A percentile compares a stretch with the other conserved stretches of the same genome.
These are phyloP conservation scores for Sordariomycetes sp. DNA, from an alignment of 2,329 filamentous ascomycete species.

Conservation along the genomic window DNA sequence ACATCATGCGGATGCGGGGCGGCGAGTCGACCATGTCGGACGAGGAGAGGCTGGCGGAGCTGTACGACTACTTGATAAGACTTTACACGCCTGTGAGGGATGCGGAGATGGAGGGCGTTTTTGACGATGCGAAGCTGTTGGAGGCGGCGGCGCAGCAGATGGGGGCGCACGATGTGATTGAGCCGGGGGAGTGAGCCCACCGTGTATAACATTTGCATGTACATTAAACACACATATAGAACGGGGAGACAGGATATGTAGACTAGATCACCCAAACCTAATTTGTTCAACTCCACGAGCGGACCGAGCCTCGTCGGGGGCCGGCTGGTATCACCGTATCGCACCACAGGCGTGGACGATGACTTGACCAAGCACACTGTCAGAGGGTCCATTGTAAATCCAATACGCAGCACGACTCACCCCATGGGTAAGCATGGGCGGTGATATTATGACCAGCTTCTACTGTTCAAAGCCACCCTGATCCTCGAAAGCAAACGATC, in stretches of 20 bases:
- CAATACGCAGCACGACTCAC: too few species aligned
- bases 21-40: conserved; percentile 2
- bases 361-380: background rate
- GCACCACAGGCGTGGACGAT: too few species aligned
- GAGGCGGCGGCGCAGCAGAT: conserved; percentile 27
- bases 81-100: conserved; percentile 21
- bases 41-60: conserved; percentile 22
- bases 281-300: background rate
- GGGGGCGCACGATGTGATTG: conserved; percentile 24
- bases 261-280: background rate
- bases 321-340: too few species aligned
- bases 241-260: background rate
- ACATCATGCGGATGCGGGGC: conserved; percentile 16
- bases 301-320: too few species aligned
- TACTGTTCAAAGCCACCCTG: background rate
- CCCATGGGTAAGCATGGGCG: too few species aligned
- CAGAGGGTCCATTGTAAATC: too few species aligned
- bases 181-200: background rate
- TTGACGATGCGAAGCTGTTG: conserved; percentile 15
- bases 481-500: background rate
- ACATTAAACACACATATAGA: background rate
- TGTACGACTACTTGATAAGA: conserved; percentile 30
- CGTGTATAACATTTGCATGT: background rate
- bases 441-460: conserved; percentile 5
- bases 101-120: conserved; percentile 8